These are phyloP conservation scores for Sporormia fimetaria DNA, from an alignment of 495 filamentous ascomycete species.

Conservation along the genomic window DNA sequence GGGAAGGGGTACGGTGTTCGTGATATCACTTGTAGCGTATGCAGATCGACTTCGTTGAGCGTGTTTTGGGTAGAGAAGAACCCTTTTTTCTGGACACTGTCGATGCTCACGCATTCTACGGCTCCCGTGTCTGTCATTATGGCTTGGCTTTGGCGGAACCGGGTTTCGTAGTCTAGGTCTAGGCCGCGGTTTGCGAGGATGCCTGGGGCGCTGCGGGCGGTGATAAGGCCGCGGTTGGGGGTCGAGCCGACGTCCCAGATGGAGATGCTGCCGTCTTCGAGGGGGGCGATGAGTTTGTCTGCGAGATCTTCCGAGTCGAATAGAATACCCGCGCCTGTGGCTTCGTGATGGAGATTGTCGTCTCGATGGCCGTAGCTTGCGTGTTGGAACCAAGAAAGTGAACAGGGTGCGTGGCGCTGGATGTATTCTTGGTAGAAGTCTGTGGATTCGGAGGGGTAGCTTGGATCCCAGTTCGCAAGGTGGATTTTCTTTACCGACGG, in stretches of 20 bases:
- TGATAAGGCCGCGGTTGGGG: slow-evolving; percentile 46
- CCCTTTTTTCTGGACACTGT: slow-evolving; percentile 55
- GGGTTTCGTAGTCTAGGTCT: slow-evolving; percentile 31
- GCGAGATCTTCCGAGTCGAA: slow-evolving; percentile 40
- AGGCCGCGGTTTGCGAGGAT: slow-evolving; percentile 39
- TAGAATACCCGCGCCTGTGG: slow-evolving; percentile 57
- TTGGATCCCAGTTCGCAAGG: slow-evolving; percentile 73
- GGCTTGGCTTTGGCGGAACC: slow-evolving; percentile 32
- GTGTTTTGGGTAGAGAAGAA: slow-evolving; percentile 67
- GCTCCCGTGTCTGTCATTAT: slow-evolving; percentile 53
- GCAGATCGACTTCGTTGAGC: slow-evolving; percentile 75
- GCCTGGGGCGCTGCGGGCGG: slow-evolving; percentile 52
- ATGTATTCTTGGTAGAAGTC: slow-evolving; percentile 87
- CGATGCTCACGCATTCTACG: slow-evolving; percentile 74
- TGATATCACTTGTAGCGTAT: slow-evolving; percentile 58
- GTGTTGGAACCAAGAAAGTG: slow-evolving; percentile 54
- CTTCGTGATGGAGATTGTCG: slow-evolving; percentile 34
- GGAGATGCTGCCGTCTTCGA: slow-evolving; percentile 77
- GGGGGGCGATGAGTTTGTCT: slow-evolving; percentile 58
- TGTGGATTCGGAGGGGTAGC: slow-evolving; percentile 52
- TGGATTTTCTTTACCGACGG: slow-evolving; percentile 29
- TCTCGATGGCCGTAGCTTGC: slow-evolving; percentile 28
- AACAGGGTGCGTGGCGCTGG: slow-evolving; percentile 63
- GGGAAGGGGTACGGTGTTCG: slow-evolving; percentile 69
- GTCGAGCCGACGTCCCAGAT: slow-evolving; percentile 70